Conservation (phyloP, 495 filamentous ascomycete genomes). For the Wilcoxina mikolae region DNA sequence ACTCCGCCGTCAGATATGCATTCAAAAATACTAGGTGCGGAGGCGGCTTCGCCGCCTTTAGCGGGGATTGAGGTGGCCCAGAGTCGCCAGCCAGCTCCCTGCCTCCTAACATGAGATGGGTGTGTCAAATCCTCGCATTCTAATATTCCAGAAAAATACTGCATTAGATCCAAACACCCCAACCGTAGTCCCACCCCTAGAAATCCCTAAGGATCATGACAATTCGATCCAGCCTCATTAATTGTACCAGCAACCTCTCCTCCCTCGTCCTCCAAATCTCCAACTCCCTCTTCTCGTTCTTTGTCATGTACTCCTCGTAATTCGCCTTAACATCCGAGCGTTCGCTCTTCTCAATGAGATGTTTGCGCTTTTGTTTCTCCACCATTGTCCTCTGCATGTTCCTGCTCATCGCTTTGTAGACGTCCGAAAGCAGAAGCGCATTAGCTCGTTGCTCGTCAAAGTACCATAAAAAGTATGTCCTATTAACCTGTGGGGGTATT, state of each 20-base stretch:
- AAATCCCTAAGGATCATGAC: slow-evolving; percentile 74
- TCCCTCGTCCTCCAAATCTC: slow-evolving; percentile 55
- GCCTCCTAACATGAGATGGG: too few species aligned
- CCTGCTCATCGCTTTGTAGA: slow-evolving; percentile 80
- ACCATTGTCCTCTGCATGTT: slow-evolving; percentile 59
- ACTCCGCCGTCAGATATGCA: too few species aligned
- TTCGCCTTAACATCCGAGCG: slow-evolving; percentile 68
- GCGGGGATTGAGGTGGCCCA: too few species aligned
- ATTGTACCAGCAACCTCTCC: slow-evolving; percentile 57
- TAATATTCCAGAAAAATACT: too few species aligned
- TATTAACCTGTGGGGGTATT: slow-evolving; percentile 53
- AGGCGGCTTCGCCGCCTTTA: too few species aligned
- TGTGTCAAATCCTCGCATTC: too few species aligned
- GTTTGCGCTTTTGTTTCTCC: slow-evolving; percentile 50
- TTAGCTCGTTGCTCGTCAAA: slow-evolving; percentile 61
- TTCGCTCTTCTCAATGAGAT: slow-evolving; percentile 59
- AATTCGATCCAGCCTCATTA: slow-evolving; percentile 67
- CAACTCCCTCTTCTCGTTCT: slow-evolving; percentile 50
- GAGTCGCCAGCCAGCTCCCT: too few species aligned
- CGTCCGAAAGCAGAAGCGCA: slow-evolving; percentile 51
- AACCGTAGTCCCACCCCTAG: too few species aligned
- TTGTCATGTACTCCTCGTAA: slow-evolving; percentile 59
- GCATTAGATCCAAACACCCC: too few species aligned
- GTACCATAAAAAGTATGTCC: slow-evolving; percentile 80
- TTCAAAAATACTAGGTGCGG: too few species aligned